Conservation (phyloP, 176 grass and related monocot genomes). For the Otatea glauca region DNA sequence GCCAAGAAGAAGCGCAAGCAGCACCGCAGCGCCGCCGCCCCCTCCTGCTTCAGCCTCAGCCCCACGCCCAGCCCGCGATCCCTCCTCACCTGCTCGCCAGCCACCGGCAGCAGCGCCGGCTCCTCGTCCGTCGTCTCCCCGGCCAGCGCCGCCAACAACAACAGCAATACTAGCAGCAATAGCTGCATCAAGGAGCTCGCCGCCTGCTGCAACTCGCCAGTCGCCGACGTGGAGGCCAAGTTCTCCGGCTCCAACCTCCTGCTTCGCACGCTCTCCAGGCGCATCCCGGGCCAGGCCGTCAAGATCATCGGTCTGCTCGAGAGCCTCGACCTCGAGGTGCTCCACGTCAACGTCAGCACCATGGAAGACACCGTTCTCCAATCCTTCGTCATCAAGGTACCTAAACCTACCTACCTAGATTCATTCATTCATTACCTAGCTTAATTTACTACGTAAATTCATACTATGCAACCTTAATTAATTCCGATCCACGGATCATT, state of each 20-base stretch:
- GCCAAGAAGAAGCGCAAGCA: conserved; percentile 75
- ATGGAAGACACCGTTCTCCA: conserved; percentile 93
- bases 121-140: conserved; percentile 22
- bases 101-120: conserved; percentile 30
- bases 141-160: not conserved
- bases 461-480: not conserved
- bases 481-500: not conserved
- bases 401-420: not conserved
- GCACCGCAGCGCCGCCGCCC: conserved; percentile 45
- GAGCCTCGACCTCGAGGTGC: conserved; percentile 70
- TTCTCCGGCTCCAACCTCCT: conserved; percentile 87
- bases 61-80: conserved; percentile 66
- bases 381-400: conserved; percentile 93
- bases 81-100: conserved; percentile 43
- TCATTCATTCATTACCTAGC: not conserved
- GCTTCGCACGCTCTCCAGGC: conserved; percentile 81
- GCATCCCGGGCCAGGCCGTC: conserved; percentile 63
- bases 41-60: conserved; percentile 53
- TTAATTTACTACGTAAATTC: too few relatives aligned
- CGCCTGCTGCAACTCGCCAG: conserved; percentile 83
- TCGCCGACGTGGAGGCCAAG: conserved; percentile 87
- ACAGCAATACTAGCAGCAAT: not conserved
- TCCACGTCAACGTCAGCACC: conserved; percentile 96
- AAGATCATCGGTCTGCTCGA: conserved; percentile 72
- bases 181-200: conserved; percentile 54